Conservation (phyloP, 2,329 filamentous ascomycete species). For the Endoconidiophora polonica region DNA sequence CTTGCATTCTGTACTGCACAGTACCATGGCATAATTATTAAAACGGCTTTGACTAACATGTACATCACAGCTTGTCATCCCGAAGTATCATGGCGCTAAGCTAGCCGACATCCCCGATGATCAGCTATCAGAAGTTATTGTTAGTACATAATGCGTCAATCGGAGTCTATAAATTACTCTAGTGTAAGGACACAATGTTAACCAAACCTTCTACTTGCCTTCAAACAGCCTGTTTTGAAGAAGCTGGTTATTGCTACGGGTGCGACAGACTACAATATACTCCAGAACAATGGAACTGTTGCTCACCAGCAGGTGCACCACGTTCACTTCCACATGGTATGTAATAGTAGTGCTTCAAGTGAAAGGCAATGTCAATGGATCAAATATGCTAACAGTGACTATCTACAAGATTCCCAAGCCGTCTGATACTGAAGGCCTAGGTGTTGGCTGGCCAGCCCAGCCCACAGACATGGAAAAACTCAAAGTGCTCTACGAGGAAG, state of each 20-base stretch:
- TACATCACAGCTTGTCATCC: slow-evolving; percentile 67
- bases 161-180: too few relatives aligned
- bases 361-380: neutral
- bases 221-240: slow-evolving; percentile 56
- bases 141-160: slow-evolving; percentile 23
- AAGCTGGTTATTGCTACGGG: slow-evolving; percentile 66
- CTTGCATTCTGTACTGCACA: neutral
- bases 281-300: slow-evolving; percentile 88
- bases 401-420: slow-evolving; percentile 76
- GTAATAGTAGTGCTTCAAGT: slow-evolving; percentile 15
- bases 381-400: slow-evolving; percentile 11
- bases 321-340: slow-evolving; percentile 88
- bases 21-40: too few relatives aligned
- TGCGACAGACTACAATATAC: slow-evolving; percentile 70
- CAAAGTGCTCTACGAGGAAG: slow-evolving; percentile 61
- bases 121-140: slow-evolving; percentile 63
- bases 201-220: neutral
- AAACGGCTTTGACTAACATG: too few relatives aligned
- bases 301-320: slow-evolving; percentile 90
- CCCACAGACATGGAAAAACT: slow-evolving; percentile 65
- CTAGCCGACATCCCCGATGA: slow-evolving; percentile 88
- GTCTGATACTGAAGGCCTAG: slow-evolving; percentile 62
- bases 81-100: slow-evolving; percentile 86
- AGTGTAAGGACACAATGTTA: neutral
- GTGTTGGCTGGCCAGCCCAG: slow-evolving; percentile 63